Evolutionary conservation across 495 filamentous ascomycete species (phyloP).

Genomic region (Neurospora sublineolata): DNA sequence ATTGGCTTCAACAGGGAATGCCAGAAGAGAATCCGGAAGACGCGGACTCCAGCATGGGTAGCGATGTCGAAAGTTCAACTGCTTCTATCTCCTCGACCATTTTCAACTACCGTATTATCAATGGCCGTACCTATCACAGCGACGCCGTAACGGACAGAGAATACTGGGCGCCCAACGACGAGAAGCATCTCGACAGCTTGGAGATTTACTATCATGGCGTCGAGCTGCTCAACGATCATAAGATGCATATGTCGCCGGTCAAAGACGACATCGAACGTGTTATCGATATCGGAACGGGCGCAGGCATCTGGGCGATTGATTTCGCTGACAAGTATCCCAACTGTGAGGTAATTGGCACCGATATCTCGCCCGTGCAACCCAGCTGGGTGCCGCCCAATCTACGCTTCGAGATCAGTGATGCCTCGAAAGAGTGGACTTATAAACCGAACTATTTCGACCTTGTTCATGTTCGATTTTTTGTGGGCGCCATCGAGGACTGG

Average conservation of each 20-base stretch:
- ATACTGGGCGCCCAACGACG: slow-evolving; percentile 17
- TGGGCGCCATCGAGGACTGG: slow-evolving; percentile 44
- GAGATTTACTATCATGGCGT: slow-evolving; percentile 9
- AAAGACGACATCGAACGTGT: slow-evolving; percentile 1
- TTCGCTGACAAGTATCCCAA: slow-evolving; percentile 31
- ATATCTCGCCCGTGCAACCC: slow-evolving; percentile 32
- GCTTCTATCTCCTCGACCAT: slow-evolving; percentile 33
- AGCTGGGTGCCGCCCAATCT: slow-evolving; percentile 28
- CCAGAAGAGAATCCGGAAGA: background rate
- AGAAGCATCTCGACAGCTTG: slow-evolving; percentile 12
- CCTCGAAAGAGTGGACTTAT: slow-evolving; percentile 36
- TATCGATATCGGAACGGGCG: slow-evolving; percentile 44
- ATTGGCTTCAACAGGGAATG: background rate
- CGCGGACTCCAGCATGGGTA: background rate
- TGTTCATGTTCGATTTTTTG: slow-evolving; percentile 43
- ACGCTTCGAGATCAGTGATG: slow-evolving; percentile 33
- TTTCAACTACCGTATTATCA: slow-evolving; percentile 27
- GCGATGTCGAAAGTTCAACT: slow-evolving; percentile 16
- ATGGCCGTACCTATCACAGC: slow-evolving; percentile 27
- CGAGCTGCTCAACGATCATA: background rate
- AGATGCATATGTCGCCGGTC: background rate
- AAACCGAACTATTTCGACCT: slow-evolving; percentile 43
- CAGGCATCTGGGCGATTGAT: slow-evolving; percentile 38
- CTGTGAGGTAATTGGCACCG: slow-evolving; percentile 23
- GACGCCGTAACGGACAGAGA: background rate